Base-by-base conservation (phyloP, 1,284 basidiomycete genomes). In the Neonothopanus nambi region DNA sequence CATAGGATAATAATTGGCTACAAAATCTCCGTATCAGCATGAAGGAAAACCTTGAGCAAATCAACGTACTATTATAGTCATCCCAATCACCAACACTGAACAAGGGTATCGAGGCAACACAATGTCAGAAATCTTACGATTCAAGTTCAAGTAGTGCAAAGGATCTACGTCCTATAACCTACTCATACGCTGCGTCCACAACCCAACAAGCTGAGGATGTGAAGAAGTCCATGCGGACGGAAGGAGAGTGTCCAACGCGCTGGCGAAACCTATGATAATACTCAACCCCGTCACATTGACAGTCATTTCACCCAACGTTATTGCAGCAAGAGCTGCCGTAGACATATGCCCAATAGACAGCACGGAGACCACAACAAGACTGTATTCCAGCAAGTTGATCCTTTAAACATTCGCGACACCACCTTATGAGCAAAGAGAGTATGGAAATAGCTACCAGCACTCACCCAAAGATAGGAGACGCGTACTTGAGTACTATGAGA, bases 1-100 rank as follows among this genome's bases (percentile, higher is more conserved):
- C 93, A 98, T 20, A 91, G 73, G 4, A 75, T 61, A 57, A 77
- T 72, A 52, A 87, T 84, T 0, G 89, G 88, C 87, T 90, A 50
- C 20, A 39, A 35, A 11, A 33, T 33, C 26, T 28, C 30, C 30
- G 3, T 33, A 33, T 33, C 30, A 33, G 30, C 30, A 28, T 1
- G 3, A 33, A 33, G 9, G 30, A 33, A 33, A 33, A 23, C 9
- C n/a, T 9, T 11, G 26, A 20, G 33, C n/a, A n/a, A n/a, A n/a
- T n/a, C n/a, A n/a, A n/a, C 51, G 21, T 17, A 52, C 51, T 24
- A 46, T 37, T 24, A 52, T 38, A 35, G 51, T 28, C 13, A 53
- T 21, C 15, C 13, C 17, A 5, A 50, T 44, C 13, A 57, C 48
- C 24, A 53, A 38, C 43, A 46, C 51, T 46, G n/a, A 21, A 20